These are phyloP conservation scores for Dioszegia aurantiaca DNA, from an alignment of 768 basidiomycete genomes.

Conservation along the genomic window DNA sequence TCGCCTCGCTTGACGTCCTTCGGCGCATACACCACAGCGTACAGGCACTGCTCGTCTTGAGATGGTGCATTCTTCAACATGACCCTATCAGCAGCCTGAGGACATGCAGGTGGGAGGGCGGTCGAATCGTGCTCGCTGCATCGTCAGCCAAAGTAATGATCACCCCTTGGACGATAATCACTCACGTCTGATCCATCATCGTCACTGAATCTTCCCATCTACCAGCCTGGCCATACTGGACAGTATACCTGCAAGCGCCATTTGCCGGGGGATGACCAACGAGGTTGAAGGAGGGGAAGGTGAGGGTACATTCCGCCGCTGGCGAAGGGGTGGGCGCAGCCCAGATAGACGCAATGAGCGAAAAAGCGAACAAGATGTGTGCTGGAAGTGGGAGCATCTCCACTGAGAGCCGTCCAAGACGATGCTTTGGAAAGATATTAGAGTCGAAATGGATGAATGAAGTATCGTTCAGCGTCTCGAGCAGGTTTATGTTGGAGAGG, in stretches of 20 bases:
- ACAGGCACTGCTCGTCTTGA: slow-evolving; percentile 75
- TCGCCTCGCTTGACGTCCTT: slow-evolving; percentile 54
- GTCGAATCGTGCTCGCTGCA: not conserved
- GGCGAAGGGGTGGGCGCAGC: not conserved
- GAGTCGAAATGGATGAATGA: too few relatives aligned
- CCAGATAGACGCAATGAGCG: too few relatives aligned
- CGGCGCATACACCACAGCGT: slow-evolving; percentile 71
- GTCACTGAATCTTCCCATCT: slow-evolving; percentile 21
- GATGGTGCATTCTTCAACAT: slow-evolving; percentile 21
- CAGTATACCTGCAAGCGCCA: slow-evolving; percentile 33
- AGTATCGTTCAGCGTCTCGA: too few relatives aligned
- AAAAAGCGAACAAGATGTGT: too few relatives aligned
- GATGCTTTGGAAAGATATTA: too few relatives aligned
- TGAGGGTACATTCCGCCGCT: not conserved
- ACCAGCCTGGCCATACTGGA: slow-evolving; percentile 24
- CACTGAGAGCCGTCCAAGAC: too few relatives aligned
- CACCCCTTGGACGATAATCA: not conserved
- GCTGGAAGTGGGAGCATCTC: too few relatives aligned
- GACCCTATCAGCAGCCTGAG: slow-evolving; percentile 55
- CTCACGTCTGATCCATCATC: slow-evolving; percentile 2
- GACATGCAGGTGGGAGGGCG: slow-evolving; percentile 66
- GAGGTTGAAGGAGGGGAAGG: not conserved
- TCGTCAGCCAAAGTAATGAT: not conserved
- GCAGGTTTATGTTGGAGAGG: too few relatives aligned
- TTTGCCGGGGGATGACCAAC: not conserved